Percentiles rank a stretch among this genome's conserved stretches.
Conservation (phyloP, 495 filamentous ascomycete species). For the Hypoxylon subgilvum region DNA sequence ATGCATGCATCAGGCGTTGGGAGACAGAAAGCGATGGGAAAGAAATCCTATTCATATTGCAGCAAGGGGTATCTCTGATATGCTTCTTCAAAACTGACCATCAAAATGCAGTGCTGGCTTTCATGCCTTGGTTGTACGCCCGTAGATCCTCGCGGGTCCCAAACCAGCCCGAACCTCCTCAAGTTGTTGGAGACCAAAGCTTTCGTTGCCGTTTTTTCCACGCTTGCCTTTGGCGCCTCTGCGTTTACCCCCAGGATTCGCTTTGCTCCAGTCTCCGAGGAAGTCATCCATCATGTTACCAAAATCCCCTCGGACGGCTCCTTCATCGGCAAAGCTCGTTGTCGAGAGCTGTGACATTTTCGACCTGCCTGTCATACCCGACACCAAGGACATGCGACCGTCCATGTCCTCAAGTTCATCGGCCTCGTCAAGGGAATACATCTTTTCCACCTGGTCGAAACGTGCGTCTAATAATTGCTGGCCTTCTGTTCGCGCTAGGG, state of each 20-base stretch:
- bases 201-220: too few species aligned
- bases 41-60: too few species aligned
- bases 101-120: too few species aligned
- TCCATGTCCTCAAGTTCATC: constrained; percentile 57
- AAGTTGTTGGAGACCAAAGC: too few species aligned
- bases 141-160: constrained; percentile 75
- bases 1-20: too few species aligned
- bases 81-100: too few species aligned
- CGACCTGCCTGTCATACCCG: constrained; percentile 57
- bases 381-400: constrained; percentile 50
- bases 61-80: too few species aligned
- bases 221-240: constrained; percentile 78
- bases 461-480: constrained; percentile 82
- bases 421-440: constrained; percentile 57
- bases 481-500: constrained; percentile 84
- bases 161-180: constrained; percentile 86
- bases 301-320: constrained; percentile 73
- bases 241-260: constrained; percentile 82
- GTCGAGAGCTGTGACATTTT: too few species aligned
- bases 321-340: too few species aligned
- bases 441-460: constrained; percentile 86
- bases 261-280: constrained; percentile 78
- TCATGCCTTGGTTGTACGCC: too few species aligned
- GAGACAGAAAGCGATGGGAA: too few species aligned
- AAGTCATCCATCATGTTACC: constrained; percentile 94